Evolutionary conservation across 441 rosid species (phyloP).

Genomic region (Omphalea diandra): DNA sequence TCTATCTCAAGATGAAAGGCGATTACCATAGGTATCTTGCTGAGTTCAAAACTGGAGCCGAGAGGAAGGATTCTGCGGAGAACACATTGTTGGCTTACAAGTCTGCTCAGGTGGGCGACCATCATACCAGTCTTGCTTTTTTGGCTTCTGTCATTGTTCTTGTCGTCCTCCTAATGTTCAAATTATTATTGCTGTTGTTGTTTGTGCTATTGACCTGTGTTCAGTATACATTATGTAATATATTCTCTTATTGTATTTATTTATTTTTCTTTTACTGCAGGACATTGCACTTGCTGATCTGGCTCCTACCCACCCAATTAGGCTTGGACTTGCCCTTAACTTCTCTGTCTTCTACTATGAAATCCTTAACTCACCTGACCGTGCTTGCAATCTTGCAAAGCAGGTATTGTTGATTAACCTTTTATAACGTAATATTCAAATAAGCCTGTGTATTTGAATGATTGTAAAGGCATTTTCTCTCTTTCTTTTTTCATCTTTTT

Average conservation of each 20-base stretch:
- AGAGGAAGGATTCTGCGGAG: constrained; percentile 98
- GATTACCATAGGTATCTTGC: constrained; percentile 93
- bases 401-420: constrained; percentile 42
- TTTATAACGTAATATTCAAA: background rate
- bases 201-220: constrained; percentile 1
- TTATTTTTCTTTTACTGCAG: constrained; percentile 39
- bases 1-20: constrained; percentile 97
- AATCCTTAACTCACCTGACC: constrained; percentile 97
- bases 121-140: too few relatives aligned
- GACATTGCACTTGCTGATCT: constrained; percentile 89
- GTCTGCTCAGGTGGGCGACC: constrained; percentile 75
- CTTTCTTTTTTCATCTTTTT: background rate
- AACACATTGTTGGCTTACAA: constrained; percentile 90
- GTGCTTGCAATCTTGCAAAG: constrained; percentile 94
- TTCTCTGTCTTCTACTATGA: constrained; percentile 98
- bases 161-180: background rate
- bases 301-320: constrained; percentile 95
- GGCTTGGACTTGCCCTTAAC: constrained; percentile 95
- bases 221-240: background rate
- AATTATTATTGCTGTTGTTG: constrained; percentile 7
- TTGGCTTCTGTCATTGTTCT: too few relatives aligned
- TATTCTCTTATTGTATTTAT: constrained; percentile 5
- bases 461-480: background rate
- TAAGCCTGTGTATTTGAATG: background rate
- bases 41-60: constrained; percentile 87